phyloP scores from a whole-genome alignment of 2,329 filamentous ascomycete species.

The Exophiala spinifera region DNA sequence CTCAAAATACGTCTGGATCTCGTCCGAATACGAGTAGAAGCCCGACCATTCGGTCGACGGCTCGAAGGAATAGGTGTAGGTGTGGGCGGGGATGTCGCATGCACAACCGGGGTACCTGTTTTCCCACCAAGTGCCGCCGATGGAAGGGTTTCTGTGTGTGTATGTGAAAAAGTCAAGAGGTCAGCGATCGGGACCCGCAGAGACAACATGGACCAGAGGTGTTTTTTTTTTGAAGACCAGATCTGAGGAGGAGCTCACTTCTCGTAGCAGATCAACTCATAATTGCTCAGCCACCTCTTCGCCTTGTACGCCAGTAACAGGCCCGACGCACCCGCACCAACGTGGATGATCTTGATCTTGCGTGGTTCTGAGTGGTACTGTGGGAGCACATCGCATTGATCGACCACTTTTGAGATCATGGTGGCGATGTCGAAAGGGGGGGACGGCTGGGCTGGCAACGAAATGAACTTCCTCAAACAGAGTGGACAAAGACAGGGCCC shows the following conservation, averaged over 20 bases:
- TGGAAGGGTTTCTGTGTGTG: conserved; percentile 19
- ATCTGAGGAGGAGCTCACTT: conserved; percentile 1
- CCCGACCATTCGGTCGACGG: conserved; percentile 28
- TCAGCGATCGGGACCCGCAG: too few species aligned
- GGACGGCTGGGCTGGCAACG: too few species aligned
- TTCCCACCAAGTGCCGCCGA: conserved; percentile 20
- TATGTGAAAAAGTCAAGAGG: too few species aligned
- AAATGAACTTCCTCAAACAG: too few species aligned
- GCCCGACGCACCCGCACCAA: conserved; percentile 24
- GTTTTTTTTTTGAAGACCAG: too few species aligned
- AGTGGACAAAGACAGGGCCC: too few species aligned
- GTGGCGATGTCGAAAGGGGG: too few species aligned
- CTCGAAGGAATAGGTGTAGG: conserved; percentile 23
- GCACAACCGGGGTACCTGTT: conserved; percentile 19
- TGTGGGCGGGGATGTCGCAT: conserved; percentile 37
- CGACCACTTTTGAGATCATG: too few species aligned
- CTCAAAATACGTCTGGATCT: conserved; percentile 33
- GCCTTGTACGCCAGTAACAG: conserved; percentile 20
- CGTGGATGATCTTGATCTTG: conserved; percentile 24
- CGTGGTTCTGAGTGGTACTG: conserved; percentile 1
- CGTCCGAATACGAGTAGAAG: conserved; percentile 29
- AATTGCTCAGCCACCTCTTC: conserved; percentile 36
- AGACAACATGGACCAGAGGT: too few species aligned
- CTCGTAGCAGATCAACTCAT: conserved; percentile 29
- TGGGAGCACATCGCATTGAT: too few species aligned